These are phyloP conservation scores for Coprinellus micaceus DNA, from an alignment of 768 basidiomycete genomes.

Conservation along the genomic window DNA sequence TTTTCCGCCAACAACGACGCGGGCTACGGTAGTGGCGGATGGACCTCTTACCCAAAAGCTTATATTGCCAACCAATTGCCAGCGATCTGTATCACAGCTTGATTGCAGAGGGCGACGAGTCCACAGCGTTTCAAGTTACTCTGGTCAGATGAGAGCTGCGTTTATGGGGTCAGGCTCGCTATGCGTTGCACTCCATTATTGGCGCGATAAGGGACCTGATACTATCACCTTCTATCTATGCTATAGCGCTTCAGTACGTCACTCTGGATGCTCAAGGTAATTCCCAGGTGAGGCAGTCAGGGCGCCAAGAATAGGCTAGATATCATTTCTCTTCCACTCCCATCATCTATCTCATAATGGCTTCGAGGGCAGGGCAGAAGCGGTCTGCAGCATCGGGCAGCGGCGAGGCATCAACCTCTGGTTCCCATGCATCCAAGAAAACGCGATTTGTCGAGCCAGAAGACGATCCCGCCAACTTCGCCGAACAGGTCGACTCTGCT, in stretches of 20 bases:
- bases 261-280: too few relatives aligned
- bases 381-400: slow-evolving; percentile 28
- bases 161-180: too few relatives aligned
- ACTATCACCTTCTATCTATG: slow-evolving; percentile 2
- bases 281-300: too few relatives aligned
- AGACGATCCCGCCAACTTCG: slow-evolving; percentile 74
- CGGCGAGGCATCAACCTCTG: slow-evolving; percentile 27
- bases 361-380: slow-evolving; percentile 32
- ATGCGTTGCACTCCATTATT: slow-evolving; percentile 1
- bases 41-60: too few relatives aligned
- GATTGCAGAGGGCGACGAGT: neutral
- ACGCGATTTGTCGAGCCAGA: slow-evolving; percentile 75
- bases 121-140: too few relatives aligned
- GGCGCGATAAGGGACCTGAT: slow-evolving; percentile 5
- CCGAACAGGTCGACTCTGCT: slow-evolving; percentile 70
- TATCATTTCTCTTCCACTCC: slow-evolving; percentile 1
- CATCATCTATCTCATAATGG: slow-evolving; percentile 21
- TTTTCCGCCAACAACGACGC: neutral
- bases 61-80: too few relatives aligned
- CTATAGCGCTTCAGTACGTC: neutral
- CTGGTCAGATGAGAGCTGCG: too few relatives aligned
- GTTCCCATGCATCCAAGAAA: slow-evolving; percentile 50
- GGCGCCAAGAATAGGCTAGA: too few relatives aligned
- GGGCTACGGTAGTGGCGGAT: neutral
- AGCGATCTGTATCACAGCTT: too few relatives aligned